phyloP scores from a whole-genome alignment of 305 asterid species.

The Fraxinus albicans region DNA sequence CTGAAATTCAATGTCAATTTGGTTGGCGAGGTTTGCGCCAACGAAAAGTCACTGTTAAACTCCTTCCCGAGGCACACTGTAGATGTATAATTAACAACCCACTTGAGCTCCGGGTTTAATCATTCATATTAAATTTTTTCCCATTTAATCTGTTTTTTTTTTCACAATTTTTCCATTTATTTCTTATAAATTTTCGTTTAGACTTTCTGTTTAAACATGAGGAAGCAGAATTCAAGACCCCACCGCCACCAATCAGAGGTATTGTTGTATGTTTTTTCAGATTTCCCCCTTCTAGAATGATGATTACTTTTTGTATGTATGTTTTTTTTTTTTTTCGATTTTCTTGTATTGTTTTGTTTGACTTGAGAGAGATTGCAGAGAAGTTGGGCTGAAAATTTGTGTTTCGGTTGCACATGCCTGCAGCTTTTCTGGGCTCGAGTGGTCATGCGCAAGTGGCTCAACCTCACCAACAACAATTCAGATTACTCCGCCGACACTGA shows the following conservation, averaged over 20 bases:
- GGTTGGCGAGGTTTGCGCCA: neutral
- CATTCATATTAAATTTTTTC: neutral
- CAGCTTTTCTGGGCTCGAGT: conserved; percentile 85
- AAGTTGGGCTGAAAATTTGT: conserved; percentile 80
- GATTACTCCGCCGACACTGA: conserved; percentile 83
- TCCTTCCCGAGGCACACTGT: neutral
- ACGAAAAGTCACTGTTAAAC: neutral
- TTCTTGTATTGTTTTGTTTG: conserved; percentile 4
- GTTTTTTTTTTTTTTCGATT: neutral
- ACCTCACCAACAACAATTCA: conserved; percentile 43
- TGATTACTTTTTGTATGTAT: neutral
- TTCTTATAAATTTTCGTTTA: neutral
- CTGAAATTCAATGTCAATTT: neutral
- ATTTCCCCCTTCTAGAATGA: neutral
- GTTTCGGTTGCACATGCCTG: conserved; percentile 90
- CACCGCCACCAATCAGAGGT: conserved; percentile 35
- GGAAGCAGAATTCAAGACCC: conserved; percentile 16
- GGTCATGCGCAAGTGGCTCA: conserved; percentile 79
- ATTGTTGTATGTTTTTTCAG: conserved; percentile 3
- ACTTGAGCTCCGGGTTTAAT: neutral
- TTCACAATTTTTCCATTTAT: neutral
- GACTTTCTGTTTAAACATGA: conserved; percentile 12
- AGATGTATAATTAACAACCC: neutral
- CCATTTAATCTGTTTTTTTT: neutral
- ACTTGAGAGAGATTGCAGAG: conserved; percentile 62